Evolutionary conservation across 2,329 filamentous ascomycete genomes (phyloP).

Genomic region (Colletotrichum tabaci): DNA sequence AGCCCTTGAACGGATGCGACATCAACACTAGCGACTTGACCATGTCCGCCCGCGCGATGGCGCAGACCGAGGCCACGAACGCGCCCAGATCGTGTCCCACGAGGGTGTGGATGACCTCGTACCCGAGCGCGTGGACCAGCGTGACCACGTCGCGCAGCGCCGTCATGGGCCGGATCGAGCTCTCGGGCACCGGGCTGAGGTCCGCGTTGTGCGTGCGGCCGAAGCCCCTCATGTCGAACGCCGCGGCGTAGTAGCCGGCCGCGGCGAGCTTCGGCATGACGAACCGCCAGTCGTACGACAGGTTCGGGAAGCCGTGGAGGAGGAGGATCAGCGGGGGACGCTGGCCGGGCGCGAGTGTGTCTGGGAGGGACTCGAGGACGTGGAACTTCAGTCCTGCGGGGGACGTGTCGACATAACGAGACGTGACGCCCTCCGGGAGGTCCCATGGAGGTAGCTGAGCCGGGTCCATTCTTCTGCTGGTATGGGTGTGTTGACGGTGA

Average conservation of each 20-base stretch:
- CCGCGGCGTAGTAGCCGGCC: constrained; percentile 75
- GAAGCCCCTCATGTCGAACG: constrained; percentile 78
- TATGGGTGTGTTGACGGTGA: background rate
- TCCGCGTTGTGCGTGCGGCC: constrained; percentile 65
- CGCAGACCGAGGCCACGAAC: constrained; percentile 71
- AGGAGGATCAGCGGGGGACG: constrained; percentile 69
- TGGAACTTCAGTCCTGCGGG: constrained; percentile 74
- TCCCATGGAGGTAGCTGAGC: constrained; percentile 7
- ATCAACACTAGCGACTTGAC: constrained; percentile 75
- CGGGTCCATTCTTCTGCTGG: constrained; percentile 8
- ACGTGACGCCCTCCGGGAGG: constrained; percentile 68
- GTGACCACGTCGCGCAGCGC: constrained; percentile 75
- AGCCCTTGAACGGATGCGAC: constrained; percentile 75
- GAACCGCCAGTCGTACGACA: constrained; percentile 79
- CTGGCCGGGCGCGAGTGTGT: constrained; percentile 47
- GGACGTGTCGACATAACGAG: constrained; percentile 65
- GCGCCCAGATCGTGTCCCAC: constrained; percentile 79
- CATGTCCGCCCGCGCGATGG: constrained; percentile 75
- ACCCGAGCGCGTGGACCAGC: constrained; percentile 73
- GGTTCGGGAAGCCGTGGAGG: constrained; percentile 77
- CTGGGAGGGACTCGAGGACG: constrained; percentile 66
- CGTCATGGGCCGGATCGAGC: constrained; percentile 63
- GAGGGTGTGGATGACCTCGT: constrained; percentile 70
- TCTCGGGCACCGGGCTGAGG: constrained; percentile 47
- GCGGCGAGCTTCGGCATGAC: constrained; percentile 71